Evolutionary conservation across 208 protist species (phyloP).

Genomic region (Crithidia bombi): DNA sequence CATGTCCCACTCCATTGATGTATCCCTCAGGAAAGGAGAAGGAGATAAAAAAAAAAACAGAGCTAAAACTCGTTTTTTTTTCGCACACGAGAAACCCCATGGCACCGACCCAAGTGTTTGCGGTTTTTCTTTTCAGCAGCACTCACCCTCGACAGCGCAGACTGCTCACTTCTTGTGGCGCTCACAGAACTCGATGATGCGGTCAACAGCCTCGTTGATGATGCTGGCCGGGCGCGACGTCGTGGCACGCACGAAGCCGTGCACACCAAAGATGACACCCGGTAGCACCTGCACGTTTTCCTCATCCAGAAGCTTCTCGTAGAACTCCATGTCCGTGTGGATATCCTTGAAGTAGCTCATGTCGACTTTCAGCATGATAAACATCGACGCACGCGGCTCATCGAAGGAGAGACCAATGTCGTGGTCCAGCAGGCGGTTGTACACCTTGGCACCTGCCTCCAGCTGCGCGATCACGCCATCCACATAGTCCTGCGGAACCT

Average conservation of each 20-base stretch:
- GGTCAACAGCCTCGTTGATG: slow-evolving; percentile 74
- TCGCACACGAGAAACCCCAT: no score
- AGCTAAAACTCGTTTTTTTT: neutral
- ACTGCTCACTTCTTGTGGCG: slow-evolving; percentile 47
- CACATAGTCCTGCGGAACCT: slow-evolving; percentile 56
- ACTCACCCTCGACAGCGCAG: no score
- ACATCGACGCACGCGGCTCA: slow-evolving; percentile 88
- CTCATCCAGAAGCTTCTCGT: slow-evolving; percentile 79
- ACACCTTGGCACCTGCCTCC: slow-evolving; percentile 45
- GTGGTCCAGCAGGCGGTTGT: slow-evolving; percentile 45
- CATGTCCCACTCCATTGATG: neutral
- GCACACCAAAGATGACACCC: slow-evolving; percentile 81
- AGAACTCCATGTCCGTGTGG: slow-evolving; percentile 82
- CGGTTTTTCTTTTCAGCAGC: no score
- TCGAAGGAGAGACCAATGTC: slow-evolving; percentile 58
- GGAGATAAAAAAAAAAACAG: slow-evolving; percentile 6
- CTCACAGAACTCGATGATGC: slow-evolving; percentile 81
- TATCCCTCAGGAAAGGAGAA: neutral
- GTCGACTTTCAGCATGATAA: slow-evolving; percentile 90
- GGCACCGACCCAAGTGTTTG: no score
- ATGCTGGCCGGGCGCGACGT: slow-evolving; percentile 67
- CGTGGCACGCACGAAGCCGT: slow-evolving; percentile 80
- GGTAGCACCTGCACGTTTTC: slow-evolving; percentile 91
- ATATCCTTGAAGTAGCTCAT: slow-evolving; percentile 71
- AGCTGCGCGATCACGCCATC: slow-evolving; percentile 53